Evolutionary conservation across 257 asterid species (phyloP).

Genomic region (Rehmannia glutinosa): DNA sequence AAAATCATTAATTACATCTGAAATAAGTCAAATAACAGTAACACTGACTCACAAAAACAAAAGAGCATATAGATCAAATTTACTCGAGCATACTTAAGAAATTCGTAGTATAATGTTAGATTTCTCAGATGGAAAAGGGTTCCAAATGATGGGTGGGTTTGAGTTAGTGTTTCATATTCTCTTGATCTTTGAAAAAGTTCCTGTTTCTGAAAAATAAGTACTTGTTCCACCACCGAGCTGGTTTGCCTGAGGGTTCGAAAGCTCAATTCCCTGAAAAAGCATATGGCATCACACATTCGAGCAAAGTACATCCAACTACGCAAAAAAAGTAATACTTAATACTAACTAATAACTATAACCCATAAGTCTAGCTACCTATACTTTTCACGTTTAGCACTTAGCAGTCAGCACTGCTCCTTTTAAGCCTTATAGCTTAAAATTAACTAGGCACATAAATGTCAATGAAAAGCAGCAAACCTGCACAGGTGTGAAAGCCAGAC

Average conservation of each 20-base stretch:
- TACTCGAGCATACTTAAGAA: neutral
- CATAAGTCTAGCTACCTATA: too few species aligned
- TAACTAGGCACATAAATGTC: neutral
- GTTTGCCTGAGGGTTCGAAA: conserved; percentile 89
- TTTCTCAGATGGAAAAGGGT: neutral
- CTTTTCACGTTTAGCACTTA: neutral
- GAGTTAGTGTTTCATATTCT: conserved; percentile 29
- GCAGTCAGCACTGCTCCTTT: neutral
- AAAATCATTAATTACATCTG: neutral
- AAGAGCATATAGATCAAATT: neutral
- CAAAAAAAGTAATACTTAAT: neutral
- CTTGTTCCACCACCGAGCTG: conserved; percentile 88
- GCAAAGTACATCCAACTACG: neutral
- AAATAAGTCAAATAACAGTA: neutral
- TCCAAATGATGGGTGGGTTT: neutral
- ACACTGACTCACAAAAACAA: neutral
- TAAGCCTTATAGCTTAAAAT: neutral
- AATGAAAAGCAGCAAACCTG: conserved; percentile 52
- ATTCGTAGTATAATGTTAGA: neutral
- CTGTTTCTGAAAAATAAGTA: conserved; percentile 89
- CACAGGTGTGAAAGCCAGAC: conserved; percentile 96
- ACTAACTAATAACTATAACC: neutral
- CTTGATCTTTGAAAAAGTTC: conserved; percentile 91
- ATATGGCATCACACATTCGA: neutral
- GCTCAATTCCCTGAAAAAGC: conserved; percentile 80